Percentiles rank a stretch among this genome's conserved stretches.
These are phyloP conservation scores for Penicillium roqueforti DNA, from an alignment of 495 filamentous ascomycete genomes.

Conservation along the genomic window DNA sequence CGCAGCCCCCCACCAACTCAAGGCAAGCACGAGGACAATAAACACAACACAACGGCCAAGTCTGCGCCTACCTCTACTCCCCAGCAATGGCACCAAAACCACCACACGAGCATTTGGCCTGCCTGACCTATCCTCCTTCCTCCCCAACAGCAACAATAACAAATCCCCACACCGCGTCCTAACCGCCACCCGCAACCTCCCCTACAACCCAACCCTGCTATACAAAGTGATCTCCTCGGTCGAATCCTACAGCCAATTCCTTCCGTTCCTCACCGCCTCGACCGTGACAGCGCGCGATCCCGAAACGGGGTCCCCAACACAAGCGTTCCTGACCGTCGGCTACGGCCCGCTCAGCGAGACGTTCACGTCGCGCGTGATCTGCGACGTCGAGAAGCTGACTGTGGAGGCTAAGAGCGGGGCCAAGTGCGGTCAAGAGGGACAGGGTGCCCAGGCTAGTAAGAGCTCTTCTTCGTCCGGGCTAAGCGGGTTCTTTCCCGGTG, in stretches of 20 bases:
- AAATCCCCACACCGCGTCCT: constrained; percentile 47
- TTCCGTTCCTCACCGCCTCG: constrained; percentile 76
- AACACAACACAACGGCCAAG: constrained; percentile 11
- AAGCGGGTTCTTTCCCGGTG: constrained; percentile 35
- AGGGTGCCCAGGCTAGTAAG: neutral
- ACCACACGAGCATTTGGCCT: constrained; percentile 23
- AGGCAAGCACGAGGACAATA: constrained; percentile 11
- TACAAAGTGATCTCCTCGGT: constrained; percentile 84
- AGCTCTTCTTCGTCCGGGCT: constrained; percentile 10
- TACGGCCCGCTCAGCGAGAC: constrained; percentile 78
- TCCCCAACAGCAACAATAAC: constrained; percentile 27
- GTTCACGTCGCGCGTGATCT: constrained; percentile 73
- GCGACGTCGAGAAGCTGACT: constrained; percentile 51
- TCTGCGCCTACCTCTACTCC: constrained; percentile 1
- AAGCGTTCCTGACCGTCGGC: constrained; percentile 76
- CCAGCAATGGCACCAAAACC: constrained; percentile 9
- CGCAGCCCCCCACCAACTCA: neutral
- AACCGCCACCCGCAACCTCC: constrained; percentile 70
- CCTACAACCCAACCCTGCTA: constrained; percentile 64
- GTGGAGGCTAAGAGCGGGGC: constrained; percentile 77
- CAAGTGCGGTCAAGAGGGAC: constrained; percentile 24
- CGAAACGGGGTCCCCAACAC: constrained; percentile 57
- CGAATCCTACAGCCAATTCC: constrained; percentile 72
- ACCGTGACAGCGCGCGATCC: constrained; percentile 61
- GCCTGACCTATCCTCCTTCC: constrained; percentile 35